Percentiles rank a stretch among this genome's conserved stretches.
Evolutionary conservation across 441 rosid genomes (phyloP).

Genomic region (Corymbia calophylla): DNA sequence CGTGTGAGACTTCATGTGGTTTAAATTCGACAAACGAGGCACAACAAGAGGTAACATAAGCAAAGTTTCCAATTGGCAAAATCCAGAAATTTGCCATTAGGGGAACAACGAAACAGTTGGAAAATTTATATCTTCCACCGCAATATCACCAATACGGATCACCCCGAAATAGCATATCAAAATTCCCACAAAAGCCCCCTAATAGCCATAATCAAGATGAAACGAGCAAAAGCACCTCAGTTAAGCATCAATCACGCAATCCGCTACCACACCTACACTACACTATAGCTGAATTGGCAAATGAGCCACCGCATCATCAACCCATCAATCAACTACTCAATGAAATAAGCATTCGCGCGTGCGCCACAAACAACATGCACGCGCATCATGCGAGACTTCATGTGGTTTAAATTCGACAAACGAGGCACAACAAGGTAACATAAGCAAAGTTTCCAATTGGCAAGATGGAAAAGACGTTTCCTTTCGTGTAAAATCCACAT

Average conservation of each 20-base stretch:
- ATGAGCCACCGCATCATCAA: too few relatives aligned
- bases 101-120: background rate
- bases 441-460: background rate
- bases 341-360: too few relatives aligned
- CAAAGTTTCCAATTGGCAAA: background rate
- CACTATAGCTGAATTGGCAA: too few relatives aligned
- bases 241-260: background rate
- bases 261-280: too few relatives aligned
- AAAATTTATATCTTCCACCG: background rate
- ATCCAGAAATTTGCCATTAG: background rate
- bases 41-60: background rate
- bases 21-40: background rate
- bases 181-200: too few relatives aligned
- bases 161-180: too few relatives aligned
- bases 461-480: background rate
- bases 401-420: background rate
- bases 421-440: background rate
- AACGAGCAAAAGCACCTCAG: background rate
- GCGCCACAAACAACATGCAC: too few relatives aligned
- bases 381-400: background rate
- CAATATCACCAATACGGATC: too few relatives aligned
- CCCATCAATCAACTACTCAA: too few relatives aligned
- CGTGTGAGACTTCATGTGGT: background rate
- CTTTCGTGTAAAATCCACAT: background rate
- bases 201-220: too few relatives aligned